A percentile compares a stretch with the other conserved stretches of the same genome.
phyloP scores from a whole-genome alignment of 2,329 filamentous ascomycete species.

The Mariannaea elegans region DNA sequence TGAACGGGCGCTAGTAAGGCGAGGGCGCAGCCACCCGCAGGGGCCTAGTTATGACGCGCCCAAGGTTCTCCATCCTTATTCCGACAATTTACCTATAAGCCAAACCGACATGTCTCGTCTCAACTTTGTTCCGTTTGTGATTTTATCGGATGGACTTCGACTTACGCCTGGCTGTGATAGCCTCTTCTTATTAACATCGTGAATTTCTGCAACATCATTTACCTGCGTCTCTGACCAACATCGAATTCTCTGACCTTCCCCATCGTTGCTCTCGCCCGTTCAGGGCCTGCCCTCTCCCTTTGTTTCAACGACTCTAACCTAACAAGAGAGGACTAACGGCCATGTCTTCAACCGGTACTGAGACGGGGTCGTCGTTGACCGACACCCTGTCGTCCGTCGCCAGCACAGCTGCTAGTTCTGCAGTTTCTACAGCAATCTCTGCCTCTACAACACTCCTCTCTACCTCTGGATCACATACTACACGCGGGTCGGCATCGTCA shows the following conservation, averaged over 20 bases:
- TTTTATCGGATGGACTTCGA: slow-evolving; percentile 3
- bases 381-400: slow-evolving; percentile 29
- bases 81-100: slow-evolving; percentile 25
- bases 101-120: slow-evolving; percentile 20
- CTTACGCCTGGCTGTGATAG: slow-evolving; percentile 12
- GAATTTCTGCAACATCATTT: slow-evolving; percentile 12
- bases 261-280: slow-evolving; percentile 18
- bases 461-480: slow-evolving; percentile 13
- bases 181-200: slow-evolving; percentile 3
- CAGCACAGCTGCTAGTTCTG: slow-evolving; percentile 25
- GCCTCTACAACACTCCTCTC: slow-evolving; percentile 19
- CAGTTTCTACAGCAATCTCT: slow-evolving; percentile 24
- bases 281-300: slow-evolving; percentile 18
- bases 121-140: slow-evolving; percentile 5
- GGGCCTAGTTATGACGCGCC: slow-evolving; percentile 32
- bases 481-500: slow-evolving; percentile 18
- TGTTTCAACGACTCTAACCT: not conserved
- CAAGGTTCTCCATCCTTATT: slow-evolving; percentile 24
- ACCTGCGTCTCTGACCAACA: slow-evolving; percentile 10
- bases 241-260: not conserved
- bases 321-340: not conserved
- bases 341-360: slow-evolving; percentile 21
- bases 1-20: not conserved
- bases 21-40: slow-evolving; percentile 17
- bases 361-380: slow-evolving; percentile 30